Conservation (phyloP, 805 yeast genomes). For the Yarrowia alimentaria region DNA sequence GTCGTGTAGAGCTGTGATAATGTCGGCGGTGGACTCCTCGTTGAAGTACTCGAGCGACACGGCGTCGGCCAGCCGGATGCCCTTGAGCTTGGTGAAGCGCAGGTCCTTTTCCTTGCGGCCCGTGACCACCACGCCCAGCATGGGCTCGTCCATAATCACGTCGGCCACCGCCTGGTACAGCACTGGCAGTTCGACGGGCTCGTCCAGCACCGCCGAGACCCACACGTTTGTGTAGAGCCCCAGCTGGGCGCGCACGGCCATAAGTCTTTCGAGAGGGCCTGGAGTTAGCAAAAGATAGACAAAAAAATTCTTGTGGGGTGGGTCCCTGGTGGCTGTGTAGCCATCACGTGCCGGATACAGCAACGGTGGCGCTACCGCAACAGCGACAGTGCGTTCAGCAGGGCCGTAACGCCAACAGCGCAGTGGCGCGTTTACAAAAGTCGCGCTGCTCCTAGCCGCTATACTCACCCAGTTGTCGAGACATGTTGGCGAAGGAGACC, state of each 20-base stretch:
- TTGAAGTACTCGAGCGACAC: slow-evolving; percentile 13
- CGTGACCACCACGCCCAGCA: slow-evolving; percentile 16
- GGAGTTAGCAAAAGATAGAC: too few relatives aligned
- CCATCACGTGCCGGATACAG: too few relatives aligned
- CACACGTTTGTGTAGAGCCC: slow-evolving; percentile 25
- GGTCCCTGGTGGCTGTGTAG: too few relatives aligned
- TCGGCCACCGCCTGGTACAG: slow-evolving; percentile 23
- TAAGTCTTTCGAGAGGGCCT: slow-evolving; percentile 22
- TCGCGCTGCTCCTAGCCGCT: too few relatives aligned
- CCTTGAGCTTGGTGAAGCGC: slow-evolving; percentile 23
- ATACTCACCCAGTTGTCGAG: slow-evolving; percentile 27
- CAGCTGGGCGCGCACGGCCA: slow-evolving; percentile 24
- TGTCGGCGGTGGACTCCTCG: slow-evolving; percentile 16
- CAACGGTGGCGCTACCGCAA: too few relatives aligned
- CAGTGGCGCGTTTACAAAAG: too few relatives aligned
- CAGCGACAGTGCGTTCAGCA: too few relatives aligned
- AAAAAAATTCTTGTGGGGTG: too few relatives aligned
- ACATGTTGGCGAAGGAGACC: slow-evolving; percentile 22
- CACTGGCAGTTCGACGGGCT: slow-evolving; percentile 13
- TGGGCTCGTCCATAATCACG: slow-evolving; percentile 23
- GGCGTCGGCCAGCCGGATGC: slow-evolving; percentile 15
- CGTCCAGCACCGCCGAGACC: slow-evolving; percentile 13
- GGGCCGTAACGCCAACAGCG: too few relatives aligned
- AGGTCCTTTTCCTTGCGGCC: slow-evolving; percentile 18
- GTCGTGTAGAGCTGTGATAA: slow-evolving; percentile 16